Percentiles rank a stretch among this genome's conserved stretches.
Conservation (phyloP, 176 grass and related monocot species). For the Musa schizocarpa region DNA sequence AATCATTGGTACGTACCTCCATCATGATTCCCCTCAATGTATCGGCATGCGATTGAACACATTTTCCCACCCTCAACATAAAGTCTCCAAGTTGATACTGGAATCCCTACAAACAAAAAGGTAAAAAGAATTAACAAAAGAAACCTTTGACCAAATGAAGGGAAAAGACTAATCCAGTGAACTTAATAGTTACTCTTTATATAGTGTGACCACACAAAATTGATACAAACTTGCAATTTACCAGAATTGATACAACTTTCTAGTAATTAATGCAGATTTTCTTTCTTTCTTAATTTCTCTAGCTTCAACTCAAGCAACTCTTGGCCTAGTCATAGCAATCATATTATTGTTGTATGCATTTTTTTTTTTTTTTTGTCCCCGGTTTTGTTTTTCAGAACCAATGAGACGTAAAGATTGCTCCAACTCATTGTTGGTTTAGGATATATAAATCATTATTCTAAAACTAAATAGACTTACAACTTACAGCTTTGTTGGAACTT, state of each 20-base stretch:
- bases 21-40: slow-evolving; percentile 78
- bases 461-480: no score
- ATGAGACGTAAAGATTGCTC: neutral
- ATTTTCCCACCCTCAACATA: slow-evolving; percentile 82
- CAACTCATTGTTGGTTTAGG: no score
- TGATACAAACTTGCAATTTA: neutral
- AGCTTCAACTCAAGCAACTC: neutral
- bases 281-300: neutral
- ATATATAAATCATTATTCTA: no score
- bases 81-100: slow-evolving; percentile 89
- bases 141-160: neutral
- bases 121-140: neutral
- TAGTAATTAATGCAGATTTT: neutral
- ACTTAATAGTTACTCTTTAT: neutral
- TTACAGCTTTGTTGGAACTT: no score
- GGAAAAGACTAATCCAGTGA: neutral
- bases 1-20: slow-evolving; percentile 44
- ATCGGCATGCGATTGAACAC: slow-evolving; percentile 56
- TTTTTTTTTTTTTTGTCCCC: neutral
- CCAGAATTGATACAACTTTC: neutral
- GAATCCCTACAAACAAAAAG: slow-evolving; percentile 46
- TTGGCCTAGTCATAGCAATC: neutral
- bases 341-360: neutral
- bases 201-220: neutral
- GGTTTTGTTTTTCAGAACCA: neutral